Conservation (phyloP, 2,329 filamentous ascomycete species). For the Diaporthe sp. region DNA sequence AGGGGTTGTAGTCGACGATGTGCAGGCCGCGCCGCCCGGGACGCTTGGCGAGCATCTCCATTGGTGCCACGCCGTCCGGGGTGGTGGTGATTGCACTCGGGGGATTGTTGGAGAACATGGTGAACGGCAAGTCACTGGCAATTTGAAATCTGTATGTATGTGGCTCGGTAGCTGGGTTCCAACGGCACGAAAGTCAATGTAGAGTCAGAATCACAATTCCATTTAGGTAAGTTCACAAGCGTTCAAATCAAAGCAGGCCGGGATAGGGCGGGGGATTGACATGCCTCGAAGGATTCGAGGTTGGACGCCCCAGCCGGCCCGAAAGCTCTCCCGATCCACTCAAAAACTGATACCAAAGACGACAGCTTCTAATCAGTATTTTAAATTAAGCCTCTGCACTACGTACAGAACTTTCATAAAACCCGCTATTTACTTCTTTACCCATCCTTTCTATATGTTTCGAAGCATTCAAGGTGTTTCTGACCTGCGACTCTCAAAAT, state of each 20-base stretch:
- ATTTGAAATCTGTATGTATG: neutral
- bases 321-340: neutral
- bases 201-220: neutral
- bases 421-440: too few relatives aligned
- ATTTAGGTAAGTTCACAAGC: neutral
- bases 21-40: constrained; percentile 13
- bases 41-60: constrained; percentile 20
- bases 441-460: too few relatives aligned
- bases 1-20: neutral
- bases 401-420: too few relatives aligned
- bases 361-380: too few relatives aligned
- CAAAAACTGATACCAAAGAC: neutral
- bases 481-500: too few relatives aligned
- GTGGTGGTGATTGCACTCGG: constrained; percentile 3
- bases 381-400: neutral
- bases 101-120: neutral
- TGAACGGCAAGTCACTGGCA: neutral
- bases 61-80: neutral
- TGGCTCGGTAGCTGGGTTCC: neutral
- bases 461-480: too few relatives aligned
- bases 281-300: neutral
- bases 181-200: neutral
- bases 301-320: neutral
- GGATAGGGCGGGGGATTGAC: neutral
- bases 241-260: neutral